A percentile compares a stretch with the other conserved stretches of the same genome.
phyloP scores from a whole-genome alignment of 441 rosid species.

The Arabidopsis lyrata region DNA sequence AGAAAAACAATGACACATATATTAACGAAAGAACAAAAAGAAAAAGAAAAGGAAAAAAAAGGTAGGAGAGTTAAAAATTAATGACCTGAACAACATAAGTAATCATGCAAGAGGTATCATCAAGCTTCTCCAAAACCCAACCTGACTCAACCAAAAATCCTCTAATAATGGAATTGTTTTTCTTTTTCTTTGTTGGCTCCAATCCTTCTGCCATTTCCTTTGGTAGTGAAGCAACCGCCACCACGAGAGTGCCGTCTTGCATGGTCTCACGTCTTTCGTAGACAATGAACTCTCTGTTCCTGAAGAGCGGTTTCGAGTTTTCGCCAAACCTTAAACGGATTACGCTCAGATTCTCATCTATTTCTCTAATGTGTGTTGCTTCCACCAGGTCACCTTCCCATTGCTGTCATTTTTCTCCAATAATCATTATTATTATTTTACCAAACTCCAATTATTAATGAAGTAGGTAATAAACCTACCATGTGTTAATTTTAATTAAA shows the following conservation, averaged over 20 bases:
- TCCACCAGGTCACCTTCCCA: conserved; percentile 83
- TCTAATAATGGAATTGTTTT: conserved; percentile 63
- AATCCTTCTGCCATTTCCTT: conserved; percentile 82
- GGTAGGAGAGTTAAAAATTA: neutral
- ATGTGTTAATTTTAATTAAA: neutral
- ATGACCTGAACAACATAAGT: conserved; percentile 85
- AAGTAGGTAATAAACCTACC: conserved; percentile 19
- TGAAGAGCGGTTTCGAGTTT: conserved; percentile 70
- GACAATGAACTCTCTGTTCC: conserved; percentile 82
- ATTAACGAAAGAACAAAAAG: neutral
- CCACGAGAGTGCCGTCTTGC: conserved; percentile 86
- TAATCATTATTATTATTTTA: neutral
- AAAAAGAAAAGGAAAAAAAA: neutral
- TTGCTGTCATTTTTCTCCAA: conserved; percentile 56
- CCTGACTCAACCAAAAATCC: conserved; percentile 80
- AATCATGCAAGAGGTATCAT: conserved; percentile 71
- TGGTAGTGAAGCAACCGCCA: conserved; percentile 82
- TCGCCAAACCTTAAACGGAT: conserved; percentile 74
- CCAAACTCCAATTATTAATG: neutral
- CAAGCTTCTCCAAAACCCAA: conserved; percentile 86
- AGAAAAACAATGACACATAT: too few relatives aligned
- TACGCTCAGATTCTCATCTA: conserved; percentile 80
- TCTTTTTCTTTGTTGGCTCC: conserved; percentile 57
- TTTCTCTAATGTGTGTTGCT: conserved; percentile 68
- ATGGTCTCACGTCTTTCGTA: conserved; percentile 81